Evolutionary conservation across 306 rosid species (phyloP), one percentile per base, ranked within the genome.

Genomic region (Prunus padus): DNA sequence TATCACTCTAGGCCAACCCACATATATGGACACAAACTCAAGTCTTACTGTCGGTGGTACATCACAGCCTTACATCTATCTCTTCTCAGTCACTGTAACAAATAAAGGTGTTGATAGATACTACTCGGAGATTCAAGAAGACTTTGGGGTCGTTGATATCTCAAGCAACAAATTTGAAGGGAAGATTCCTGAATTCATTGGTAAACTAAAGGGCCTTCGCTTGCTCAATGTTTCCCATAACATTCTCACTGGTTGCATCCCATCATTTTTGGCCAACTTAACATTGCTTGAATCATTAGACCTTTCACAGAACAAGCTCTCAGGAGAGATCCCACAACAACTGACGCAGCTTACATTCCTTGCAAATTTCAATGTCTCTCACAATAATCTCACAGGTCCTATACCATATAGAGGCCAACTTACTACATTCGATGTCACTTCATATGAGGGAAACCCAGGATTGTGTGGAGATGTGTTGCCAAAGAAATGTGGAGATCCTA

Each of bases 51-150:
- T 13, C 4, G 5, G 0, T 47, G 12, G 3, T 46, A 1, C 11
- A 30, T 1, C 33, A 30, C 0, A 0, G 0, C 16, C 18, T 46
- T 46, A 1, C 11, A 1, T 0, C 13, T 10, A 1, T 0, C 0
- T 8, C 0, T 1, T 47, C 12, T 13, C 54, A 49, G 3, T 49
- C n/a, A 49, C n/a, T 0, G 14, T 49, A 50, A 14, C 55, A 50
- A 50, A 50, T 50, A 50, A 50, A 50, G 55, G 55, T 16, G 8
- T 50, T 0, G n/a, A 15, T 0, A 50, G 7, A 12, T 5, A 1
- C 55, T 50, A 0, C 5, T 0, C 6, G 2, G 1, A 1, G 1
- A 15, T 15, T 50, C 6, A 0, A 1, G 7, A 12, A 16, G 55
- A 50, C 2, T 1, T 14, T 15, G 2, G 4, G 19, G 55, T 16